Evolutionary conservation across 805 yeast genomes (phyloP).

Genomic region (Babjeviella inositovora): DNA sequence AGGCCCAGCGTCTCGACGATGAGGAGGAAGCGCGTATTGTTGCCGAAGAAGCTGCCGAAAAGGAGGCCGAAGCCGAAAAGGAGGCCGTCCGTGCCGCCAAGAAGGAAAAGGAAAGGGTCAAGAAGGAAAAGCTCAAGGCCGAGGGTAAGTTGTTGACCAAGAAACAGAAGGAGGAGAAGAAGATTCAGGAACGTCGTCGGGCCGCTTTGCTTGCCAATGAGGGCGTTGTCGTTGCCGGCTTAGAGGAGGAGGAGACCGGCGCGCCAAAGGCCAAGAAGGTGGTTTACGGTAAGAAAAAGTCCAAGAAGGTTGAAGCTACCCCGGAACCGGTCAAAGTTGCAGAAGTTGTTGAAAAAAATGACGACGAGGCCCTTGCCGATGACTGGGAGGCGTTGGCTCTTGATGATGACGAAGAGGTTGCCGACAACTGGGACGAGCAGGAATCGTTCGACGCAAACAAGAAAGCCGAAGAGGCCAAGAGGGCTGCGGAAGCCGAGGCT

Average conservation of each 20-base stretch:
- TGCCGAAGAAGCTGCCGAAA: conserved; percentile 31
- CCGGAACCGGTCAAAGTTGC: conserved; percentile 3
- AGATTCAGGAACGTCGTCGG: conserved; percentile 74
- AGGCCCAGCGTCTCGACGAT: conserved; percentile 55
- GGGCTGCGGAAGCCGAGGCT: conserved; percentile 12
- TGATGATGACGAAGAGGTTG: conserved; percentile 39
- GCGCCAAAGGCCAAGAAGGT: conserved; percentile 55
- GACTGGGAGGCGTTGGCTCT: conserved; percentile 75
- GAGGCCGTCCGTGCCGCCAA: conserved; percentile 42
- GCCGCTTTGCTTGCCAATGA: conserved; percentile 67
- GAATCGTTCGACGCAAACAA: conserved; percentile 14
- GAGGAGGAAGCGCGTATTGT: conserved; percentile 35
- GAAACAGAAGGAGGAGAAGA: conserved; percentile 90
- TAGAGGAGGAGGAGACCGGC: conserved; percentile 11
- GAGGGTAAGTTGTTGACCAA: conserved; percentile 91
- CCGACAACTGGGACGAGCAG: conserved; percentile 38
- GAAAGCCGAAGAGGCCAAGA: conserved; percentile 6
- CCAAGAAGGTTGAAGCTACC: conserved; percentile 13
- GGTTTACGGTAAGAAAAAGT: conserved; percentile 61
- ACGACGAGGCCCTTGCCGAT: conserved; percentile 50
- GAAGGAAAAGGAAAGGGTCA: conserved; percentile 77
- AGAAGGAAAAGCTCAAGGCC: conserved; percentile 83
- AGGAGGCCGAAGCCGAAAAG: conserved; percentile 49
- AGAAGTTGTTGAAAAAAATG: conserved; percentile 12
- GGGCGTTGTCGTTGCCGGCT: conserved; percentile 60